Evolutionary conservation across 441 rosid genomes (phyloP).

Genomic region (Viola pubescens): DNA sequence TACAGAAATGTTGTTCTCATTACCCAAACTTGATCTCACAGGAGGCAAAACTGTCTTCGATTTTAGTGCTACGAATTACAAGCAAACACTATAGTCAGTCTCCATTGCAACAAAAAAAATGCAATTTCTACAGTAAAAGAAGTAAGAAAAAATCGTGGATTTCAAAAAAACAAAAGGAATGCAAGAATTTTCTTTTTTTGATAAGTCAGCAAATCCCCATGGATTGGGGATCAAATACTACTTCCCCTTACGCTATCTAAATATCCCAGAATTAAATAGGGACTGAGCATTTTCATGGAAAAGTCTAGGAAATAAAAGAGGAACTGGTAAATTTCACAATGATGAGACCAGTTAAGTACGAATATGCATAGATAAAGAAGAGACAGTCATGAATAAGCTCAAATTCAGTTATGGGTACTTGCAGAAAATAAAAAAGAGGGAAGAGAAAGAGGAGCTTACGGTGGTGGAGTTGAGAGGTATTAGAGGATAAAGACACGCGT

Average conservation of each 20-base stretch:
- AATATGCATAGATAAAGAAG: neutral
- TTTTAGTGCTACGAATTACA: constrained; percentile 16
- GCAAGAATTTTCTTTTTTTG: neutral
- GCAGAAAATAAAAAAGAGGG: neutral
- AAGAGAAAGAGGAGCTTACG: constrained; percentile 25
- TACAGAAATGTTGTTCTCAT: constrained; percentile 14
- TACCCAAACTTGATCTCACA: constrained; percentile 30
- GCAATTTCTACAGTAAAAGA: neutral
- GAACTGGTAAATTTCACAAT: neutral
- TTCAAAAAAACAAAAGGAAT: neutral
- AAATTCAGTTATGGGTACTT: neutral
- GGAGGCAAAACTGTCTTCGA: constrained; percentile 24
- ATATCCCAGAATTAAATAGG: neutral
- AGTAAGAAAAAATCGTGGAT: neutral
- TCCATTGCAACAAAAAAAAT: neutral
- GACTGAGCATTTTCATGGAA: neutral
- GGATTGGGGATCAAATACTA: no score
- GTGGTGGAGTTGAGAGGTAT: constrained; percentile 11
- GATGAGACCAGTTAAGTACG: neutral
- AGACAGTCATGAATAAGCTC: neutral
- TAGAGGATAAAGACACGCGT: constrained; percentile 15
- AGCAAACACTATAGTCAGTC: neutral
- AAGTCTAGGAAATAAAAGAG: neutral
- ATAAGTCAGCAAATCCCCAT: no score
- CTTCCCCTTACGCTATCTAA: neutral